These are phyloP conservation scores for Camellia japonica DNA, from an alignment of 148 eudicot species.

Conservation along the genomic window DNA sequence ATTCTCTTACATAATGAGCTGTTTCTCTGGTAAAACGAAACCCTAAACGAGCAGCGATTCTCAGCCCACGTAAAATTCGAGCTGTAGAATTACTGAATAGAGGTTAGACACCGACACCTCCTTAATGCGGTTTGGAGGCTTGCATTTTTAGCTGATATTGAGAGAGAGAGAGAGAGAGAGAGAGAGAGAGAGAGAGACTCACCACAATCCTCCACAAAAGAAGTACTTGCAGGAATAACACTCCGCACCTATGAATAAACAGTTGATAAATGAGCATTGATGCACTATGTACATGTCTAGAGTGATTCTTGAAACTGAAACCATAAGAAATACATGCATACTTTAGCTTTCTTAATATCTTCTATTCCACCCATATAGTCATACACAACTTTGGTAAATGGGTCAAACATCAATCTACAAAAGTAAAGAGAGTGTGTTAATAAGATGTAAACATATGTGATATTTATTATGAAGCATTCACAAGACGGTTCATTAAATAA, in stretches of 20 bases:
- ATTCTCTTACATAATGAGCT: slow-evolving; percentile 47
- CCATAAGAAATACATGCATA: slow-evolving; percentile 38
- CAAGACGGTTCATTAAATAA: neutral
- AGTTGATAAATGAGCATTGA: slow-evolving; percentile 3
- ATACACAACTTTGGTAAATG: slow-evolving; percentile 53
- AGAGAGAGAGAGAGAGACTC: slow-evolving; percentile 16
- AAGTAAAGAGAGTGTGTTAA: neutral
- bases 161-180: slow-evolving; percentile 8
- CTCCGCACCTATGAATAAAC: slow-evolving; percentile 49
- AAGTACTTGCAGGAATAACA: slow-evolving; percentile 55
- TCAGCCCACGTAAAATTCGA: slow-evolving; percentile 69
- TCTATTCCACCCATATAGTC: slow-evolving; percentile 69
- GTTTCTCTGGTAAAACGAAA: slow-evolving; percentile 54
- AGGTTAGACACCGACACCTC: neutral
- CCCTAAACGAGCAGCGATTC: slow-evolving; percentile 70
- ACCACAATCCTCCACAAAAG: slow-evolving; percentile 71
- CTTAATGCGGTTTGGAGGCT: neutral
- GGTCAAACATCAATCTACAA: slow-evolving; percentile 72
- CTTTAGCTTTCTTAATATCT: slow-evolving; percentile 69
- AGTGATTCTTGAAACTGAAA: neutral
- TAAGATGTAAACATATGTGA: neutral
- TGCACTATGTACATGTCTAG: neutral
- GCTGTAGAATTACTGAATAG: slow-evolving; percentile 36
- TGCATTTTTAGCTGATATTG: neutral
- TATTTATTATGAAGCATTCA: too few relatives aligned